Evolutionary conservation across 2,329 filamentous ascomycete genomes (phyloP).

Genomic region (Fusarium neocosmosporiellum): DNA sequence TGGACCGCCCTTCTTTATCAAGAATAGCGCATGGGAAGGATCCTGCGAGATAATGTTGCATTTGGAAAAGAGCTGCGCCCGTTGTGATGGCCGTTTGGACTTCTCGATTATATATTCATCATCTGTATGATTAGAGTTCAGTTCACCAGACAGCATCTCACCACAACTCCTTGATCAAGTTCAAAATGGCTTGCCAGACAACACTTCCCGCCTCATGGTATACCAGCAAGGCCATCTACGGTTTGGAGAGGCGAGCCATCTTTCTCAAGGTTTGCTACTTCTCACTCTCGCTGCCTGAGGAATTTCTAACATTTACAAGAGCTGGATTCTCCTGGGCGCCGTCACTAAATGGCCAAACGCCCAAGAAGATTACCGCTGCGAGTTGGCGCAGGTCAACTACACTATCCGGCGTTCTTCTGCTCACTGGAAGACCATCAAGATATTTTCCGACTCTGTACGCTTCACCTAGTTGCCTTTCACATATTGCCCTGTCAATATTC

Average conservation of each 20-base stretch:
- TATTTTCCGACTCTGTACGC: neutral
- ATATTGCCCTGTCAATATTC: neutral
- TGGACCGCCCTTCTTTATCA: neutral
- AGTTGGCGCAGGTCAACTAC: conserved; percentile 28
- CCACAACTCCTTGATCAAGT: neutral
- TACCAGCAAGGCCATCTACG: conserved; percentile 26
- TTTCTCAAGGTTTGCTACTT: conserved; percentile 19
- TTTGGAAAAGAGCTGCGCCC: neutral
- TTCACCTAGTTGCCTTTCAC: neutral
- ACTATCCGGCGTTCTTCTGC: neutral
- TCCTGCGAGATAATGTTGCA: neutral
- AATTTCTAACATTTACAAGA: conserved; percentile 1
- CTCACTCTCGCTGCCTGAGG: neutral
- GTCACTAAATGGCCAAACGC: conserved; percentile 20
- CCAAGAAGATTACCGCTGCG: conserved; percentile 13
- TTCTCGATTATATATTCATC: neutral
- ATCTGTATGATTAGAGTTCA: neutral
- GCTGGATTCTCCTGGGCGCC: conserved; percentile 27
- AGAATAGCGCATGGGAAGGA: neutral
- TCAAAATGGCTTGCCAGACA: conserved; percentile 13
- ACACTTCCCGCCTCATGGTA: conserved; percentile 35
- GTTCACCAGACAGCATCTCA: neutral
- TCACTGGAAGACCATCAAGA: neutral
- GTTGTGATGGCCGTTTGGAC: neutral
- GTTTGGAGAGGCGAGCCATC: conserved; percentile 19